A percentile compares a stretch with the other conserved stretches of the same genome.
Evolutionary conservation across 1,284 basidiomycete genomes (phyloP).

Genomic region (Trichosporon sp.): DNA sequence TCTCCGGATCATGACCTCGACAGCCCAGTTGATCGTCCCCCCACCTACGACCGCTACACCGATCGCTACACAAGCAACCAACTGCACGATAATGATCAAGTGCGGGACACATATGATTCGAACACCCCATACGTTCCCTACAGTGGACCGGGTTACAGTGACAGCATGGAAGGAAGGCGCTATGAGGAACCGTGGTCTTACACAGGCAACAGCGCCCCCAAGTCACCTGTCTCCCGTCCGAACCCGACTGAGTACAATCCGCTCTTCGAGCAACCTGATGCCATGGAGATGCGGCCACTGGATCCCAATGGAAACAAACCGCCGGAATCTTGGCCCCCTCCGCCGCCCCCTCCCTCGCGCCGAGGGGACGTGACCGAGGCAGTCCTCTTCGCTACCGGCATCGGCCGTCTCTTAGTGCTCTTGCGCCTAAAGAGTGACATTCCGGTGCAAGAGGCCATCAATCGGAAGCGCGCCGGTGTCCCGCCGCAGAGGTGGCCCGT

Average conservation of each 20-base stretch:
- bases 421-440: conserved; percentile 40
- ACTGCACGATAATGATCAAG: neutral
- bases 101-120: neutral
- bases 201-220: neutral
- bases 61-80: neutral
- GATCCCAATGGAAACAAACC: neutral
- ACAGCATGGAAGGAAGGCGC: neutral
- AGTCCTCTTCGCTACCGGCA: conserved; percentile 34
- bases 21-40: neutral
- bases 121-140: neutral
- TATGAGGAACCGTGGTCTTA: neutral
- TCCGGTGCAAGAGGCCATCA: conserved; percentile 73
- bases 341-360: neutral
- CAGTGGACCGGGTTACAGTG: neutral
- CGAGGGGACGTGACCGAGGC: neutral
- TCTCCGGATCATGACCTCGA: neutral
- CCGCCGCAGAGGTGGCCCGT: conserved; percentile 75
- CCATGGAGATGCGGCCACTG: neutral
- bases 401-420: conserved; percentile 32
- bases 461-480: conserved; percentile 74
- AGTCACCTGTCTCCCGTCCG: neutral
- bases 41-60: neutral
- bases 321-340: neutral
- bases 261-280: neutral
- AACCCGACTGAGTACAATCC: neutral